phyloP scores from a whole-genome alignment of 192 early-diverging fungal genomes.

The Pilaira anomala region DNA sequence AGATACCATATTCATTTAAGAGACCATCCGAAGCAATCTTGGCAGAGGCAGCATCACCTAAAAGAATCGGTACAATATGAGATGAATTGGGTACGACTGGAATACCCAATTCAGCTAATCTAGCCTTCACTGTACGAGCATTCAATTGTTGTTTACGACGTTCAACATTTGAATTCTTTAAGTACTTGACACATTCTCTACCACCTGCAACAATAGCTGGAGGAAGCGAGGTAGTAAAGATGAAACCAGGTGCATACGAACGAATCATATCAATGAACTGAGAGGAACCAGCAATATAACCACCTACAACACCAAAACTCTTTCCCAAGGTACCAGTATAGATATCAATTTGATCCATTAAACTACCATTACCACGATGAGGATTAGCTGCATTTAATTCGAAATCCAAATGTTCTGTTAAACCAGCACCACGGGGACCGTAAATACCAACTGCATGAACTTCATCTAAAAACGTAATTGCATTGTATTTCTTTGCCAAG shows the following conservation, averaged over 20 bases:
- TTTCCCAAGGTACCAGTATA: conserved; percentile 95
- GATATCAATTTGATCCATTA: conserved; percentile 88
- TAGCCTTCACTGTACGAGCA: conserved; percentile 81
- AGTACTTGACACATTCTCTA: conserved; percentile 85
- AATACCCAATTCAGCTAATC: conserved; percentile 78
- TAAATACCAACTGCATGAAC: conserved; percentile 98
- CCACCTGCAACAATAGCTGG: conserved; percentile 88
- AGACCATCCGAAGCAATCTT: conserved; percentile 93
- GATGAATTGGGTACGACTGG: conserved; percentile 97
- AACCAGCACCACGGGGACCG: conserved; percentile 87
- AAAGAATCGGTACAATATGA: conserved; percentile 97
- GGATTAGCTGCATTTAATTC: conserved; percentile 55
- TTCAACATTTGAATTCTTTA: conserved; percentile 81
- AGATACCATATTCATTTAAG: conserved; percentile 83
- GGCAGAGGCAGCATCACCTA: conserved; percentile 94
- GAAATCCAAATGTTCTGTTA: conserved; percentile 90
- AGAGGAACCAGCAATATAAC: conserved; percentile 90
- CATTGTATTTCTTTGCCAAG: conserved; percentile 91
- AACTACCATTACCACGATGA: conserved; percentile 43
- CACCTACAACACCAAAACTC: conserved; percentile 94
- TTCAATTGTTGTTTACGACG: conserved; percentile 92
- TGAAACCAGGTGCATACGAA: conserved; percentile 95
- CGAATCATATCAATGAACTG: conserved; percentile 90
- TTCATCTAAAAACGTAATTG: conserved; percentile 94
- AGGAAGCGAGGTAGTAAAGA: conserved; percentile 98